A percentile compares a stretch with the other conserved stretches of the same genome.
Evolutionary conservation across 805 yeast species (phyloP).

Genomic region (Barnettozyma siamensis): DNA sequence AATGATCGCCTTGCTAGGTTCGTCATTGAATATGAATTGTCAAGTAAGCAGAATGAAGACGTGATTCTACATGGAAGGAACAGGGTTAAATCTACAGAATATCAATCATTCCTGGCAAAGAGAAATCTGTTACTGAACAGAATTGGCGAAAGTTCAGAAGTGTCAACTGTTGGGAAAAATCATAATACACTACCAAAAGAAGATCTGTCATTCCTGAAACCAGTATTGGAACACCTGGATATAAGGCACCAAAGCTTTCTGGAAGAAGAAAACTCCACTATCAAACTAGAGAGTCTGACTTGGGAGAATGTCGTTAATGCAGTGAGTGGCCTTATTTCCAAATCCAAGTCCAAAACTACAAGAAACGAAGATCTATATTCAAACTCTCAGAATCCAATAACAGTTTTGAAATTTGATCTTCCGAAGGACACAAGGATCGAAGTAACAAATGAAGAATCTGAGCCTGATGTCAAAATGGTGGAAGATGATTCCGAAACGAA

Average conservation of each 20-base stretch:
- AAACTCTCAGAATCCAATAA: slow-evolving; percentile 44
- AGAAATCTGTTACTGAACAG: slow-evolving; percentile 9
- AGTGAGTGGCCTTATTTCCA: slow-evolving; percentile 29
- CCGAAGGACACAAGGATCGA: neutral
- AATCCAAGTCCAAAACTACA: slow-evolving; percentile 24
- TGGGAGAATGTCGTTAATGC: slow-evolving; percentile 27
- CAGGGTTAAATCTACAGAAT: slow-evolving; percentile 14
- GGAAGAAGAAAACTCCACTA: slow-evolving; percentile 9
- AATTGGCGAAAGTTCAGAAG: neutral
- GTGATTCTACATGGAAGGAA: slow-evolving; percentile 17
- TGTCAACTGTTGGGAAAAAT: neutral
- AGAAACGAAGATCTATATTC: slow-evolving; percentile 47
- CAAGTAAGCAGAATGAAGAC: slow-evolving; percentile 41
- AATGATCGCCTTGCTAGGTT: slow-evolving; percentile 46
- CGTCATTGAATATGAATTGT: slow-evolving; percentile 53
- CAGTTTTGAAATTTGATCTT: slow-evolving; percentile 29
- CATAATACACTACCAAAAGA: neutral
- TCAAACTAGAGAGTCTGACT: slow-evolving; percentile 18
- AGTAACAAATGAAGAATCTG: neutral
- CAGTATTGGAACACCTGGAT: slow-evolving; percentile 12
- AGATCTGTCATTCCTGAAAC: slow-evolving; percentile 13
- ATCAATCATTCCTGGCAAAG: slow-evolving; percentile 10
- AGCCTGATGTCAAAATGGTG: neutral
- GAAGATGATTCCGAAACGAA: slow-evolving; percentile 1
- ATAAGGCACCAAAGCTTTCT: slow-evolving; percentile 6